phyloP scores from a whole-genome alignment of 495 filamentous ascomycete genomes.

The Articulospora tetracladia region DNA sequence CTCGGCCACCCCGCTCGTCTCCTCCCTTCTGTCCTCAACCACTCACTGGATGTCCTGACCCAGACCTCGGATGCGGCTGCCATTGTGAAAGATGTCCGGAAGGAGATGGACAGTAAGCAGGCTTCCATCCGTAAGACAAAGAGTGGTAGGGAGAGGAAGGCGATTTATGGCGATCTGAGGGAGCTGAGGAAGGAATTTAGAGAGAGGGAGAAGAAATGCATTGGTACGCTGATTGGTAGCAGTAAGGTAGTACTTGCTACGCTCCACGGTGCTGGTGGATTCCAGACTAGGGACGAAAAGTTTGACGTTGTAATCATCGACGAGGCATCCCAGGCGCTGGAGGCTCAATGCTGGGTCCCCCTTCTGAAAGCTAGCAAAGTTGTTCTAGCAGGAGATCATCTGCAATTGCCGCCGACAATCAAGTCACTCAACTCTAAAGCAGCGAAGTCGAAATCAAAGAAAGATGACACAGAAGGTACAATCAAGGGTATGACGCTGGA shows the following conservation, averaged over 20 bases:
- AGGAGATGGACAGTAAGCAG: slow-evolving; percentile 91
- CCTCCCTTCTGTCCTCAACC: slow-evolving; percentile 80
- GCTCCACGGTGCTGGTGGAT: slow-evolving; percentile 86
- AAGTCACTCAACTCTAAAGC: slow-evolving; percentile 67
- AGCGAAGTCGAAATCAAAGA: slow-evolving; percentile 21
- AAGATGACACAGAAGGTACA: slow-evolving; percentile 27
- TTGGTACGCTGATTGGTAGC: slow-evolving; percentile 65
- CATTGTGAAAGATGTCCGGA: slow-evolving; percentile 88
- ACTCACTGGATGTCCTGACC: slow-evolving; percentile 91
- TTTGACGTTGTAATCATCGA: slow-evolving; percentile 97
- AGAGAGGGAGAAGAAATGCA: slow-evolving; percentile 76
- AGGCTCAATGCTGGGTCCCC: slow-evolving; percentile 98
- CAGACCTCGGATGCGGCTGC: slow-evolving; percentile 82
- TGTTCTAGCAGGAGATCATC: slow-evolving; percentile 88
- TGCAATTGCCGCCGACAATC: slow-evolving; percentile 92
- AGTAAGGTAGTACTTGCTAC: slow-evolving; percentile 91
- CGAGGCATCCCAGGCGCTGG: slow-evolving; percentile 92
- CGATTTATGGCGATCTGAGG: slow-evolving; percentile 81
- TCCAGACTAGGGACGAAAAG: slow-evolving; percentile 70
- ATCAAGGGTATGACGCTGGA: slow-evolving; percentile 61
- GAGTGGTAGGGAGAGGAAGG: slow-evolving; percentile 72
- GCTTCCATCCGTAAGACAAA: slow-evolving; percentile 82
- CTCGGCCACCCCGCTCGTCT: slow-evolving; percentile 91
- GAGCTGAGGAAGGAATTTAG: slow-evolving; percentile 86
- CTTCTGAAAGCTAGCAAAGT: slow-evolving; percentile 76